Conservation (phyloP, 768 basidiomycete genomes). For the Boletus sp. region DNA sequence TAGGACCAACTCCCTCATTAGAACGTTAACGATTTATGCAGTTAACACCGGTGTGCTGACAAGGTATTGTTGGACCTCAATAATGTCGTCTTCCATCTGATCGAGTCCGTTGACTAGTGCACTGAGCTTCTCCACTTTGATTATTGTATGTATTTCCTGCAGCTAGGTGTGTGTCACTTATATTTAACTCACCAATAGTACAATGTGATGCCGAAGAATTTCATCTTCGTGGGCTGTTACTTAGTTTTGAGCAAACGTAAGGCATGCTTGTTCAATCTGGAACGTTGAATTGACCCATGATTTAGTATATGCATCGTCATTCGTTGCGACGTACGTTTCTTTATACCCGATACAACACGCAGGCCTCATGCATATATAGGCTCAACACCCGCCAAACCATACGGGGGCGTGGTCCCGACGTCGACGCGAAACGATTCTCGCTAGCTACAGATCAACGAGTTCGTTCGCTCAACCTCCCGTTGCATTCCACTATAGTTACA, state of each 20-base stretch:
- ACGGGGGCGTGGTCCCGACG: conserved; percentile 54
- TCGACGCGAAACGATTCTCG: conserved; percentile 23
- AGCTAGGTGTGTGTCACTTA: not conserved
- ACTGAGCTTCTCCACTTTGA: conserved; percentile 44
- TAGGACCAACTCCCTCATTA: conserved; percentile 58
- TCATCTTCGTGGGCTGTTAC: conserved; percentile 59
- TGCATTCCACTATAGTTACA: not conserved
- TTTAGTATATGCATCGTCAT: conserved; percentile 61
- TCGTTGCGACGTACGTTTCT: conserved; percentile 55
- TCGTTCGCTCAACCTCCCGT: not conserved
- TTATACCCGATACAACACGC: not conserved
- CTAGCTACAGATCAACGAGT: conserved; percentile 13
- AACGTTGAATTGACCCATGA: not conserved
- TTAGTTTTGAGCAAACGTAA: conserved; percentile 65
- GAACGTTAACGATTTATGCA: conserved; percentile 54
- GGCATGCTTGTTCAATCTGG: conserved; percentile 20
- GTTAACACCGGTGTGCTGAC: conserved; percentile 62
- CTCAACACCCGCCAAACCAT: conserved; percentile 58
- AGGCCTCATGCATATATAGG: conserved; percentile 31
- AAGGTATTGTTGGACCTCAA: conserved; percentile 36
- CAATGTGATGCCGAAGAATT: conserved; percentile 48
- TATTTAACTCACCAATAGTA: conserved; percentile 39
- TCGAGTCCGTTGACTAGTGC: conserved; percentile 17
- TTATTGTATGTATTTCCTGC: conserved; percentile 43
- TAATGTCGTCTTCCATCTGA: not conserved